These are phyloP conservation scores for Chlamydomonas incerta DNA, from an alignment of 139 green algal genomes.

Conservation along the genomic window DNA sequence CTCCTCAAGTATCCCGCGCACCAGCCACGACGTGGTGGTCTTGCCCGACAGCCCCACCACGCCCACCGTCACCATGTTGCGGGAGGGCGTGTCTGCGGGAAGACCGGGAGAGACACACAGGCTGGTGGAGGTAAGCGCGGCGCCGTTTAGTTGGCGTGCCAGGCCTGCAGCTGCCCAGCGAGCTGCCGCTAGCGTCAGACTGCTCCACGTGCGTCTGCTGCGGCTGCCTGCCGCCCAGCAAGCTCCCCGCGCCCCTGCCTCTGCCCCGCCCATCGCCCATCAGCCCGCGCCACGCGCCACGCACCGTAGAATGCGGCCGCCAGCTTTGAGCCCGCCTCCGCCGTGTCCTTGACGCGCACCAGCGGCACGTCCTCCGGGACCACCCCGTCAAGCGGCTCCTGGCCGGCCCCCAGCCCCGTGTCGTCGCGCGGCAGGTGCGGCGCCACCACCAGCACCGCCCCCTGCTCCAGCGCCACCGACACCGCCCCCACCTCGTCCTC, in stretches of 20 bases:
- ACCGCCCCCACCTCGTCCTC: slow-evolving; percentile 6
- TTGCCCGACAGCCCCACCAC: slow-evolving; percentile 92
- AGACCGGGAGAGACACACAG: not conserved
- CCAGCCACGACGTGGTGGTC: slow-evolving; percentile 94
- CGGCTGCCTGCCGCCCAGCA: too few species aligned
- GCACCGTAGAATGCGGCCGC: slow-evolving; percentile 78
- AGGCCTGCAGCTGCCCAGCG: too few species aligned
- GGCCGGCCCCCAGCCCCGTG: slow-evolving; percentile 16
- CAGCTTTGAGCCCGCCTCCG: slow-evolving; percentile 53
- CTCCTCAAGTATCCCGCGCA: slow-evolving; percentile 90
- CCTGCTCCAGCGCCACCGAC: slow-evolving; percentile 8
- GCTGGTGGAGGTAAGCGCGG: too few species aligned
- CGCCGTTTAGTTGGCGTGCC: too few species aligned
- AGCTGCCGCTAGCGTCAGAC: too few species aligned
- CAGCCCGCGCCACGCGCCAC: not conserved
- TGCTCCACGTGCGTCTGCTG: too few species aligned
- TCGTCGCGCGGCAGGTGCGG: not conserved
- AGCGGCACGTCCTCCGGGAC: slow-evolving; percentile 59
- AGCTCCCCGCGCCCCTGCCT: too few species aligned
- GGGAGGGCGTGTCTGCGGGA: slow-evolving; percentile 54
- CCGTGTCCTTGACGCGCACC: slow-evolving; percentile 53
- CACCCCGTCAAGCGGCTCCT: not conserved
- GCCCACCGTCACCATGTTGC: slow-evolving; percentile 69
- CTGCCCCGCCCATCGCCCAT: not conserved
- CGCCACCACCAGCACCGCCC: slow-evolving; percentile 50